phyloP scores from a whole-genome alignment of 352 stramenopile species.

The Globisporangium cederbergense region DNA sequence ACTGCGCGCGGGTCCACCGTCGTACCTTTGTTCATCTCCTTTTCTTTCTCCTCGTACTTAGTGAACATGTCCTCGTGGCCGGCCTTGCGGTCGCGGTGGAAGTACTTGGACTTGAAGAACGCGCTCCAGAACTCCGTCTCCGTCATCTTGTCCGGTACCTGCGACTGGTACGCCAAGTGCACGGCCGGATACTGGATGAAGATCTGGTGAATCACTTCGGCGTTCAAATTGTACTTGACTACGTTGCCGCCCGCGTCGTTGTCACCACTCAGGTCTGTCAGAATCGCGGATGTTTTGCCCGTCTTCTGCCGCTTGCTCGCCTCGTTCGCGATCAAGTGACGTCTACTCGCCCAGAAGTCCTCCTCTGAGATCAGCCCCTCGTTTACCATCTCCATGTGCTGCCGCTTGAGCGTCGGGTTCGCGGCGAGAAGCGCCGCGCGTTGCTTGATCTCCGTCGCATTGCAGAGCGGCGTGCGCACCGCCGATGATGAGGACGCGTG shows the following conservation, averaged over 20 bases:
- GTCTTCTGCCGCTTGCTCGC: constrained; percentile 84
- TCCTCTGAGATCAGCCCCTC: constrained; percentile 82
- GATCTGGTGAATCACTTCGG: constrained; percentile 88
- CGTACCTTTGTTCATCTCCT: constrained; percentile 40
- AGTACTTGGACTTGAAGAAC: constrained; percentile 90
- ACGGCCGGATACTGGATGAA: constrained; percentile 88
- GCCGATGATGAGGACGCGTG: not conserved
- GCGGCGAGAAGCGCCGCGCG: constrained; percentile 69
- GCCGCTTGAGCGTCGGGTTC: constrained; percentile 74
- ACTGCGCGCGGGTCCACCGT: constrained; percentile 56
- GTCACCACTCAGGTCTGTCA: constrained; percentile 74
- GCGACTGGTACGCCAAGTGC: constrained; percentile 78
- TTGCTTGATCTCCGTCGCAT: constrained; percentile 80
- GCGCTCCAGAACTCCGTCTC: constrained; percentile 86
- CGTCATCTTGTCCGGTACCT: constrained; percentile 88
- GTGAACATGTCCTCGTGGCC: constrained; percentile 86
- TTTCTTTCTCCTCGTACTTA: constrained; percentile 79
- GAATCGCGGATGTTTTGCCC: constrained; percentile 78
- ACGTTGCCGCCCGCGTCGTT: constrained; percentile 71
- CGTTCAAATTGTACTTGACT: constrained; percentile 89
- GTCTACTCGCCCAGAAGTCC: constrained; percentile 83
- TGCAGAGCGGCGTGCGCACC: constrained; percentile 41
- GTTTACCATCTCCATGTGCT: constrained; percentile 88
- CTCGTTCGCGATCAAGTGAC: constrained; percentile 80
- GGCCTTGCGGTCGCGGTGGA: constrained; percentile 78